Base-by-base conservation (phyloP, 2,329 filamentous ascomycete genomes). In the Sporothrix pseudoabietina region DNA sequence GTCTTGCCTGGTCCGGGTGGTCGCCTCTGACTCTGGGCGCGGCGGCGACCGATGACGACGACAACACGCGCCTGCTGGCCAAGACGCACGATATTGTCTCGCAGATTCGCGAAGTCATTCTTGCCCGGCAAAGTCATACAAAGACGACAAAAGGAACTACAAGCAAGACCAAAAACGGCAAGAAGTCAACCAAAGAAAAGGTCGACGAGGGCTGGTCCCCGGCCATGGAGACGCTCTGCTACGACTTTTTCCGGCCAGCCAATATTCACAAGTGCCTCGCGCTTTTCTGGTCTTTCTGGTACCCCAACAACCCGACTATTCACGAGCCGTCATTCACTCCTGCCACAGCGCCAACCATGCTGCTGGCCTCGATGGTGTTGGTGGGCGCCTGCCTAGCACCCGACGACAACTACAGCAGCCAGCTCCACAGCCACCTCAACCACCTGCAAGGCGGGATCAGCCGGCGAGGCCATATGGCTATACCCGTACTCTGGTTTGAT, bases 61-160 rank as follows among this genome's bases (percentile, higher is more conserved):
- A 55, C 12, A 30, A 32, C 22, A 44, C 52, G 22, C 49, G 54
- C 8, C 69, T 71, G 39, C 54, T 71, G 16, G 69, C 69, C 69
- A 71, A 71, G 39, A 71, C 69, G 22, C 69, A 71, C 69, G 69
- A 71, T 16, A 71, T 71, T 35, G 69, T 71, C 26, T 61, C 69
- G 32, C 69, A 49, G 54, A 71, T 71, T 19, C 69, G 69, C 16
- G 69, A 49, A 14, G 12, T 55, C 3, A 69, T 30, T 0, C 8
- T 69, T 19, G 26, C 26, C 9, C 10, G 47, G 10, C 47, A 61
- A 19, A n/a, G 39, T 3, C n/a, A 39, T 16, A 22, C 54, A 26
- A 30, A 47, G n/a, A 0, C 59, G 4, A 39, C 16, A 26, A 47
- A 59, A 5, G 55, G 30, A 19, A 16, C 12, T 1, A 35, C 30